phyloP scores from a whole-genome alignment of 2,329 filamentous ascomycete species.

The Colletotrichum shisoi region DNA sequence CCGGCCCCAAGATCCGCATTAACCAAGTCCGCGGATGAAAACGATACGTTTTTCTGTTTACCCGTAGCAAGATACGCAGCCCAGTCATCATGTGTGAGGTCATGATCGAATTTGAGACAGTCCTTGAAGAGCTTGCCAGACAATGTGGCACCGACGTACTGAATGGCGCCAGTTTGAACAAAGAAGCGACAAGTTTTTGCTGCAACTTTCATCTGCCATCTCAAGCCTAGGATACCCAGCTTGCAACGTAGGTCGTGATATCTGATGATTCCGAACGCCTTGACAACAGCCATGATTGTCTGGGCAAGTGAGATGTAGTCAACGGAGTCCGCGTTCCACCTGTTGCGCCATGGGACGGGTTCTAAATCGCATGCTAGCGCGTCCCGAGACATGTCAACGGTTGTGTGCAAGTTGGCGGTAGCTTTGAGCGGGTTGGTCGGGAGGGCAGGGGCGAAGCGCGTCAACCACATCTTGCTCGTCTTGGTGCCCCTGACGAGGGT shows the following conservation, averaged over 20 bases:
- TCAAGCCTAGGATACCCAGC: conserved; percentile 62
- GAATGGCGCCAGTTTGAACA: conserved; percentile 62
- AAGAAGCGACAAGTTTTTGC: conserved; percentile 67
- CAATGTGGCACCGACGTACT: conserved; percentile 65
- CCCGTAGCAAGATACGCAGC: conserved; percentile 62
- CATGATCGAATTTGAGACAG: conserved; percentile 66
- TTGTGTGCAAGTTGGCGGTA: conserved; percentile 15
- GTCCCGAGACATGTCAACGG: conserved; percentile 43
- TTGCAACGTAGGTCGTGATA: conserved; percentile 66
- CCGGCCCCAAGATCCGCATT: conserved; percentile 4
- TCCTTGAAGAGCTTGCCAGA: conserved; percentile 66
- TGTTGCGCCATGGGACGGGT: conserved; percentile 63
- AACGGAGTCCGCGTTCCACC: conserved; percentile 66
- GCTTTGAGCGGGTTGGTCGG: conserved; percentile 44
- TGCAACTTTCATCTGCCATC: conserved; percentile 67
- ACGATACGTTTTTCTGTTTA: conserved; percentile 42
- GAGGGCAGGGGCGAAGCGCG: conserved; percentile 60
- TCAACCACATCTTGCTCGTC: conserved; percentile 70
- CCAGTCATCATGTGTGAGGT: conserved; percentile 66
- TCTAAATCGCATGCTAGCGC: conserved; percentile 53
- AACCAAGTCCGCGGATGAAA: not conserved
- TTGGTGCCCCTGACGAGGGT: conserved; percentile 66
- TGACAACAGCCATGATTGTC: conserved; percentile 64
- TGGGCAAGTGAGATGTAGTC: conserved; percentile 66
- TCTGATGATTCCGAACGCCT: conserved; percentile 66